Evolutionary conservation across 768 basidiomycete genomes (phyloP), one percentile per base, ranked within the genome.

Genomic region (Coprinopsis cinerea): DNA sequence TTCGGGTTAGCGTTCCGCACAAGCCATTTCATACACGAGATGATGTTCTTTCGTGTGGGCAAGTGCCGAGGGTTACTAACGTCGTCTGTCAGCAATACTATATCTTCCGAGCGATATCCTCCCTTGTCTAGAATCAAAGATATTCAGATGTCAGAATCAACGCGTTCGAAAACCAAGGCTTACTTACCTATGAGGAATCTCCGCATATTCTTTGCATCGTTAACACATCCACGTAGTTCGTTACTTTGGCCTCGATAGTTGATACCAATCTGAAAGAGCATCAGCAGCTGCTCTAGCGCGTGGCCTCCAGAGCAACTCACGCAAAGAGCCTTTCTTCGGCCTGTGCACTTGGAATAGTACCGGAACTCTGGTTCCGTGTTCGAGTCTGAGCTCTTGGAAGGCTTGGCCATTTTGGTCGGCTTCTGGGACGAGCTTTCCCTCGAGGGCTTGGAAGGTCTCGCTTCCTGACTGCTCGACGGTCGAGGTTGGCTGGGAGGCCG

Each of bases 311-410:
- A 41, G 34, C 40, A 18, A 65, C 88, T 58, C 64, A 90, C 88
- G 54, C 86, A 86, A 11, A 96, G 69, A 0, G 91, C 93, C 65
- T 88, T 93, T 66, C 82, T 81, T 51, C 69, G 71, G 6, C 89
- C 87, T 0, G 75, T 85, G 62, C 92, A 93, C 51, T 81, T 83
- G 2, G 88, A 90, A 60, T 87, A 88, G 54, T 81, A 78, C 48
- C 43, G 49, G 32, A 48, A 43, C 53, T 40, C 44, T 44, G 20
- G 52, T 42, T 41, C 47, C 25, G 34, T 46, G 28, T 51, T 48
- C 32, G 41, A 24, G 51, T n/a, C 37, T 39, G 52, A 23, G 13
- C 57, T 40, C 23, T 46, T 32, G 40, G 46, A 43, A 17, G 34
- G 49, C 22, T 27, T 51, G n/a, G n/a, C n/a, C n/a, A n/a, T n/a